Conservation (phyloP, 257 asterid genomes). For the Solanum pinnatisectum region DNA sequence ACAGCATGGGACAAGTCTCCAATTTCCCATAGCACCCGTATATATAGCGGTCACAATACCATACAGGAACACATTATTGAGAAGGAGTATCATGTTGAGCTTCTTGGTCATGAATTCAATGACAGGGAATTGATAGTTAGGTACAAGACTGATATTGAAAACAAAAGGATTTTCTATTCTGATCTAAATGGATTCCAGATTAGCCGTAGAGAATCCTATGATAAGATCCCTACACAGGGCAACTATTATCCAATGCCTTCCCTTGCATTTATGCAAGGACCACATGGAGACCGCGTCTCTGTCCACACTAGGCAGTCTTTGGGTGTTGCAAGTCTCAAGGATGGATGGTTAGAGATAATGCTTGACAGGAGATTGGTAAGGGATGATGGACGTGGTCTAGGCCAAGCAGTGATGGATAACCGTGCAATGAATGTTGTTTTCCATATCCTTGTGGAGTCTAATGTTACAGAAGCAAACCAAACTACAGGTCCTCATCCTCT, state of each 20-base stretch:
- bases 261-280: conserved; percentile 76
- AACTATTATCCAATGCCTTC: conserved; percentile 97
- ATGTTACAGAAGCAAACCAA: conserved; percentile 43
- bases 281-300: conserved; percentile 70
- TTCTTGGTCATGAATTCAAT: conserved; percentile 49
- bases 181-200: conserved; percentile 93
- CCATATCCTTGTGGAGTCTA: conserved; percentile 63
- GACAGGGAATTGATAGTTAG: conserved; percentile 69
- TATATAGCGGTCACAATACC: conserved; percentile 46
- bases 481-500: conserved; percentile 31
- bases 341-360: conserved; percentile 93
- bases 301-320: conserved; percentile 80
- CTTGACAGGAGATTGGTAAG: conserved; percentile 73
- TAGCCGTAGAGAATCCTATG: conserved; percentile 92
- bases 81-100: conserved; percentile 96
- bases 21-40: conserved; percentile 78
- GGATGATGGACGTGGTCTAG: conserved; percentile 96
- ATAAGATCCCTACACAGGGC: conserved; percentile 91
- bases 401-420: conserved; percentile 96
- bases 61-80: conserved; percentile 72
- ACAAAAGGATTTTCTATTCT: conserved; percentile 63
- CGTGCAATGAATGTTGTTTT: conserved; percentile 76
- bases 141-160: conserved; percentile 62
- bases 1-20: conserved; percentile 64
- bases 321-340: conserved; percentile 78